These are phyloP conservation scores for Mucor velutinosus DNA, from an alignment of 371 early-diverging fungal genomes.

Conservation along the genomic window DNA sequence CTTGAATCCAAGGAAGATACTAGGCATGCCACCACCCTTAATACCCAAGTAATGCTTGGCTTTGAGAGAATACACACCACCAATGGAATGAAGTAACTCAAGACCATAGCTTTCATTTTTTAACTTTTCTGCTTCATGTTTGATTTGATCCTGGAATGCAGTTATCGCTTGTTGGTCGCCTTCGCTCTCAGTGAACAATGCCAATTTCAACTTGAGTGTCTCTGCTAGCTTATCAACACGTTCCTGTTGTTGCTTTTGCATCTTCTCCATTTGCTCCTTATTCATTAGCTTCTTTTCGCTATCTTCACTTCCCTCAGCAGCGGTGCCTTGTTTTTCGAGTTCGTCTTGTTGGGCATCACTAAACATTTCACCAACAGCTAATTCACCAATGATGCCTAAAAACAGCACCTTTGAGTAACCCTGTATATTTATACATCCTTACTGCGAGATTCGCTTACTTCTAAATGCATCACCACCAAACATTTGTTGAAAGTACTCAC, in stretches of 20 bases:
- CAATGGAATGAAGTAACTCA: conserved; percentile 90
- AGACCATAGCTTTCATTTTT: conserved; percentile 90
- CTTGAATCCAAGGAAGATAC: conserved; percentile 64
- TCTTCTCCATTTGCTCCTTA: conserved; percentile 64
- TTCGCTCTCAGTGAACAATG: conserved; percentile 73
- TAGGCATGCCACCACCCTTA: conserved; percentile 60
- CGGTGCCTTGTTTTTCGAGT: background rate
- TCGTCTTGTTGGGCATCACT: conserved; percentile 37
- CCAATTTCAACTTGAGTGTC: conserved; percentile 75
- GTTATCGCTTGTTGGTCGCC: conserved; percentile 45
- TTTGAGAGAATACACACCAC: conserved; percentile 85
- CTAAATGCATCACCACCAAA: conserved; percentile 95
- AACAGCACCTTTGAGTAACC: background rate
- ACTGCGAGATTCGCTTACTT: conserved; percentile 25
- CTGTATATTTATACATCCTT: background rate
- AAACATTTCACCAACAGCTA: conserved; percentile 49
- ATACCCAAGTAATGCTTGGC: conserved; percentile 81
- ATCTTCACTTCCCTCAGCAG: background rate
- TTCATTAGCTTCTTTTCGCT: conserved; percentile 27
- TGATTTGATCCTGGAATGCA: conserved; percentile 71
- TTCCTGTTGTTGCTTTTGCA: conserved; percentile 57
- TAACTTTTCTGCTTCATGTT: conserved; percentile 83
- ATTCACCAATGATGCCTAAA: conserved; percentile 52
- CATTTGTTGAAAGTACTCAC: conserved; percentile 90
- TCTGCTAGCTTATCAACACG: conserved; percentile 80